Evolutionary conservation across 2,329 filamentous ascomycete species (phyloP), one percentile per base, ranked within the genome.

Genomic region (Sodiomyces alkalinus): DNA sequence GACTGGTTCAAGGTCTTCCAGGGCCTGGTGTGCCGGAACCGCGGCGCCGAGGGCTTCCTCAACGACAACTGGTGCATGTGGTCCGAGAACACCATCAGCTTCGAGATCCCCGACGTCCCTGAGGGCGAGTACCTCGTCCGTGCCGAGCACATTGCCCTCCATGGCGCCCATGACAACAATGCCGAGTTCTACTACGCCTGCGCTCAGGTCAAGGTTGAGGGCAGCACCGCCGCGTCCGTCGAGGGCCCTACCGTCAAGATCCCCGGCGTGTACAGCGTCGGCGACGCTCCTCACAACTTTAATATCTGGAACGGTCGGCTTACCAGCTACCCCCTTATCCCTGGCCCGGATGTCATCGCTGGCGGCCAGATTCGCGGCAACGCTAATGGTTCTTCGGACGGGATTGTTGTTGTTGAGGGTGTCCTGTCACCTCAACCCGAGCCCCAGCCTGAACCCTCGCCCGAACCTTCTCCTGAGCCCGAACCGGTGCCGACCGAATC

Each of bases 131-230:
- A 60, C 33, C 48, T 61, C 13, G 37, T 61, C 22, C 46, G 58
- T 7, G 45, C 55, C 24, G 58, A 63, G 42, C 58, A 62, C 34
- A 56, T 64, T 28, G 59, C 45, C 8, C 50, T 63, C 17, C 58
- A 61, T 42, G 53, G 56, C 37, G 56, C 38, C 10, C 36, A 43
- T 27, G 28, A 22, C 19, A 36, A 33, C 22, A 27, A 40, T 22
- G 39, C 43, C 17, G 41, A 62, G 41, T 56, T 62, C 37, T 62
- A 61, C 40, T 52, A 58, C 26, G 49, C 48, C 4, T 62, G 59
- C 39, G 55, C 52, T 0, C 58, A 62, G 46, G 33, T 13, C 47
- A 49, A 20, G 14, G 27, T 28, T 20, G n/a, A n/a, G n/a, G n/a
- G n/a, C n/a, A 28, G 14, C 14, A 20, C 19, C 19, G 53, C 54